Evolutionary conservation across 108 stramenopile species (phyloP).

Genomic region (Skeletonema grethae): DNA sequence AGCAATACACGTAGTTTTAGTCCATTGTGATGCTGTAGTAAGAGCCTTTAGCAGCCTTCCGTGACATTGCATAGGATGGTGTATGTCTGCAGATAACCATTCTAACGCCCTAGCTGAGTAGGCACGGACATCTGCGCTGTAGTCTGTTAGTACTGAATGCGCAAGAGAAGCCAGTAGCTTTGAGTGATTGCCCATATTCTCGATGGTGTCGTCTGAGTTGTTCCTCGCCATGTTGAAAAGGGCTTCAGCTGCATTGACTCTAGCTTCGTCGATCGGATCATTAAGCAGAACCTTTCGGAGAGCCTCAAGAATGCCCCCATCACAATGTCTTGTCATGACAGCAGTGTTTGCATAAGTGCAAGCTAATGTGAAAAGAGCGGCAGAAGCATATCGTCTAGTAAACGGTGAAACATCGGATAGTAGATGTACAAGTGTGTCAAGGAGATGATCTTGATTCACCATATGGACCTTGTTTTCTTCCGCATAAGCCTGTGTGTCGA

Average conservation of each 20-base stretch:
- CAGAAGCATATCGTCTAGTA: conserved; percentile 55
- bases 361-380: conserved; percentile 58
- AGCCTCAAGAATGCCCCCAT: conserved; percentile 51
- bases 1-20: conserved; percentile 47
- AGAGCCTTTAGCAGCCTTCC: conserved; percentile 30
- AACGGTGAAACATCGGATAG: conserved; percentile 50
- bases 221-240: conserved; percentile 50
- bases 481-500: conserved; percentile 42
- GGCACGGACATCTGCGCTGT: conserved; percentile 46
- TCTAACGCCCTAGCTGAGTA: conserved; percentile 49
- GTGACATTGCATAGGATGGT: conserved; percentile 43
- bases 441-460: conserved; percentile 51
- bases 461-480: conserved; percentile 60
- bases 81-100: conserved; percentile 49
- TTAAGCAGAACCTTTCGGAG: conserved; percentile 43
- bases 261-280: conserved; percentile 48
- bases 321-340: conserved; percentile 48
- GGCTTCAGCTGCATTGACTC: conserved; percentile 53
- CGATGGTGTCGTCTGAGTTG: conserved; percentile 41
- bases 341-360: conserved; percentile 54
- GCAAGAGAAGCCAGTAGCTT: conserved; percentile 44
- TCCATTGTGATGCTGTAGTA: conserved; percentile 48
- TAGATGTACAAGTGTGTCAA: conserved; percentile 47
- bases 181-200: conserved; percentile 46
- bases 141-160: conserved; percentile 46